Evolutionary conservation across 2,329 filamentous ascomycete species (phyloP), one percentile per base, ranked within the genome.

Genomic region (Sporothrix inflata): DNA sequence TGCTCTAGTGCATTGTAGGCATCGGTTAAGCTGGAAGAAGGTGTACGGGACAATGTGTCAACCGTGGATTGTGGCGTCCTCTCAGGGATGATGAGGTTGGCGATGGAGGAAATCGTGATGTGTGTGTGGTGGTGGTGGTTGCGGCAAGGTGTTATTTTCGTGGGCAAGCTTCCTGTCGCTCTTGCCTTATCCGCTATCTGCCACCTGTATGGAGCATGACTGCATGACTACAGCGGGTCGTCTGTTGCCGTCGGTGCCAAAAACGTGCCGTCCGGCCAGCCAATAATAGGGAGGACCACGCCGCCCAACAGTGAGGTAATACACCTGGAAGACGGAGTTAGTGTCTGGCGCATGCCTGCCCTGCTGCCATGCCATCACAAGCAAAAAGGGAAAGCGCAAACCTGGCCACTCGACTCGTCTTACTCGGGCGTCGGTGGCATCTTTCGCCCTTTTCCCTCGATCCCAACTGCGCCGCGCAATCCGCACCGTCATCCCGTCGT

Each of bases 101-200:
- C 19, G 8, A 24, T 49, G 7, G 40, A 49, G 8, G 24, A 24
- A 3, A 47, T 19, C 16, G 42, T 38, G 19, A 67, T 67, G 30
- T 38, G 21, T n/a, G 57, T 66, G 69, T 21, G 27, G 45, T 66
- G 5, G 47, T 60, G 19, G 45, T 27, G 49, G 57, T 70, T 70
- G 40, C 47, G 53, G 68, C 67, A 51, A 74, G 57, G 72, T 73
- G 72, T 73, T 70, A 72, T 72, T 72, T 73, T 73, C 72, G 60
- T 9, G 30, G 51, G 67, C 42, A 69, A 38, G 63, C 65, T 49
- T 12, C 30, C 27, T 6, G 24, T 47, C n/a, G 53, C 45, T 53
- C 30, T 16, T 63, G 27, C 65, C 70, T 61, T 68, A 68, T 60
- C 71, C 65, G 53, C 55, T 69, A 69, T 34, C 63, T 42, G 42